Evolutionary conservation across 306 rosid genomes (phyloP).

Genomic region (Senna tora): DNA sequence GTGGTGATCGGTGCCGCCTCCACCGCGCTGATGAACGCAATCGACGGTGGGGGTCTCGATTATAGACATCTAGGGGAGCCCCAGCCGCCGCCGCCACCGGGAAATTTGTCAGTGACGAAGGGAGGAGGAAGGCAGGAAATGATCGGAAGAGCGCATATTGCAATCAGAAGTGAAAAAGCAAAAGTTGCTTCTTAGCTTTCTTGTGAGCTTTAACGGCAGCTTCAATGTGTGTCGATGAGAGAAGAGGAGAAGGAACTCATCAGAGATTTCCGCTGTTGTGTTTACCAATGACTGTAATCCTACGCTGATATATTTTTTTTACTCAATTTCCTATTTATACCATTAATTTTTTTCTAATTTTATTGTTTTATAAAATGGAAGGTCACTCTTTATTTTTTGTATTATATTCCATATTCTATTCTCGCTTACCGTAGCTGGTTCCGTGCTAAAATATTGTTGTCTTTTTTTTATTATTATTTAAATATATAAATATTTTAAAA

Average conservation of each 20-base stretch:
- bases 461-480: too few species aligned
- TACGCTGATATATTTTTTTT: conserved; percentile 24
- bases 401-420: too few species aligned
- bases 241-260: too few species aligned
- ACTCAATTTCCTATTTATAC: neutral
- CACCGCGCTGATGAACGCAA: conserved; percentile 49
- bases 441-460: too few species aligned
- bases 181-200: neutral
- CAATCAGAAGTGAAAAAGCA: neutral
- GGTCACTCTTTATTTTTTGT: neutral
- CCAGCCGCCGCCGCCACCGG: conserved; percentile 43
- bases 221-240: neutral
- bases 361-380: neutral
- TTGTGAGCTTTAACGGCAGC: neutral
- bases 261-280: conserved; percentile 1
- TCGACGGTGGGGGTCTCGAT: conserved; percentile 59
- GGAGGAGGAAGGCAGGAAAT: conserved; percentile 10
- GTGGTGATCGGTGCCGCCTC: conserved; percentile 35
- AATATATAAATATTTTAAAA: too few species aligned
- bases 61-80: conserved; percentile 70
- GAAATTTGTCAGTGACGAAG: conserved; percentile 24
- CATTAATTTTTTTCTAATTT: neutral
- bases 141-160: neutral
- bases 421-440: too few species aligned
- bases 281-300: conserved; percentile 23